Conservation (phyloP, 495 filamentous ascomycete species). For the Lasiosphaeria miniovina region DNA sequence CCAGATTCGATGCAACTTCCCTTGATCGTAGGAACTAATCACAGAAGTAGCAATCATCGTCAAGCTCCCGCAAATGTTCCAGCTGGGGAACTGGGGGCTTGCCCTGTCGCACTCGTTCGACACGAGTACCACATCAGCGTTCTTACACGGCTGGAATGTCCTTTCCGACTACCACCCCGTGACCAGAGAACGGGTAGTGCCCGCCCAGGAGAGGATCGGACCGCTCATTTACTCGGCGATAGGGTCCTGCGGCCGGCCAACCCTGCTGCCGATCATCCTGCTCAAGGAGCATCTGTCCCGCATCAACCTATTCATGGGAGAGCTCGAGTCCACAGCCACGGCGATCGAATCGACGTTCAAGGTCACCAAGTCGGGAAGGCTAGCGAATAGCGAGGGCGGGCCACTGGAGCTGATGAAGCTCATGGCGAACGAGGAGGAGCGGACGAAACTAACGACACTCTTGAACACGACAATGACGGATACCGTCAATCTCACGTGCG, state of each 20-base stretch:
- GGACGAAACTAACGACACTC: neutral
- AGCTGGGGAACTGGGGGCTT: neutral
- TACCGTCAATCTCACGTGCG: neutral
- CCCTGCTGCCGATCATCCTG: neutral
- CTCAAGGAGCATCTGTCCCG: neutral
- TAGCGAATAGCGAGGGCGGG: neutral
- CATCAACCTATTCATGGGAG: neutral
- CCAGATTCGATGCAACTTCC: no score
- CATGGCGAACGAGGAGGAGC: neutral
- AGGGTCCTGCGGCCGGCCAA: neutral
- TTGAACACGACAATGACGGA: neutral
- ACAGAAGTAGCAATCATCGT: neutral
- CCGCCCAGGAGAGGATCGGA: neutral
- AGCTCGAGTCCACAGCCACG: neutral
- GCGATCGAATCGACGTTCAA: neutral
- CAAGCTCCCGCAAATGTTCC: constrained; percentile 1
- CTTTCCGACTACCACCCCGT: neutral
- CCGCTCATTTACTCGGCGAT: neutral
- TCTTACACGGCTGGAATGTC: neutral
- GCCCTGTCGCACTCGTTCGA: neutral
- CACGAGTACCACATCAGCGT: neutral
- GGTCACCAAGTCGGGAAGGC: neutral
- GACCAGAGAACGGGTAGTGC: neutral
- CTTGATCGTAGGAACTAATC: no score
- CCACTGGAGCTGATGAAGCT: neutral